These are phyloP conservation scores for Backusella circina DNA, from an alignment of 192 early-diverging fungal species.

Conservation along the genomic window DNA sequence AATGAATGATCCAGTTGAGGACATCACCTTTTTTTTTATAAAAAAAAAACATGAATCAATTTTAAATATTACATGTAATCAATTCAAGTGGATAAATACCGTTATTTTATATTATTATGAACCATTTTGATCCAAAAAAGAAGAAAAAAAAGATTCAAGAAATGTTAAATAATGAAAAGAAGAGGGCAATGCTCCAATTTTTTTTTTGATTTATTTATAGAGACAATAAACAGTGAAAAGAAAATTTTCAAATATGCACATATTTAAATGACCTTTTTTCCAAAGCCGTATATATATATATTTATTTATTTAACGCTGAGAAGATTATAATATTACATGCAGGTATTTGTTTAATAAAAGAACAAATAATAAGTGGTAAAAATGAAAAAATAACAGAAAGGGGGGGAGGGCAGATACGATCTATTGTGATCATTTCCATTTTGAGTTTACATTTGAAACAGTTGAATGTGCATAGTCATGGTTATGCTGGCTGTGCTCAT, in stretches of 20 bases:
- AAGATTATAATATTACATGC: neutral
- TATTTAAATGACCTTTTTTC: neutral
- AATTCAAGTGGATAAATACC: neutral
- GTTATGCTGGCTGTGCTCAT: neutral
- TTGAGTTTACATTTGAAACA: neutral
- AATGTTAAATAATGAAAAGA: neutral
- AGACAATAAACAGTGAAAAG: neutral
- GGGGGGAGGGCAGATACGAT: neutral
- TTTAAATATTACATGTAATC: neutral
- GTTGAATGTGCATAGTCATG: conserved; percentile 4
- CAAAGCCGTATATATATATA: neutral
- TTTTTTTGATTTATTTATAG: neutral
- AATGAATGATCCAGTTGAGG: neutral
- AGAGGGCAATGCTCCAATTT: neutral
- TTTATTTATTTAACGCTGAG: neutral
- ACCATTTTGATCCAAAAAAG: neutral
- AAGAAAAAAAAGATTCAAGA: neutral
- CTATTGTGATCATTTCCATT: neutral
- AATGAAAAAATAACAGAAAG: neutral
- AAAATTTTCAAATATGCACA: neutral
- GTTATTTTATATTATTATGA: neutral
- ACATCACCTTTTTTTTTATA: neutral
- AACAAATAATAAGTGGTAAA: neutral
- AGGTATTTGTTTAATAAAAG: neutral
- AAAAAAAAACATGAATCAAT: neutral